phyloP scores from a whole-genome alignment of 345 rosid genomes.

The Eucalyptus cloeziana region DNA sequence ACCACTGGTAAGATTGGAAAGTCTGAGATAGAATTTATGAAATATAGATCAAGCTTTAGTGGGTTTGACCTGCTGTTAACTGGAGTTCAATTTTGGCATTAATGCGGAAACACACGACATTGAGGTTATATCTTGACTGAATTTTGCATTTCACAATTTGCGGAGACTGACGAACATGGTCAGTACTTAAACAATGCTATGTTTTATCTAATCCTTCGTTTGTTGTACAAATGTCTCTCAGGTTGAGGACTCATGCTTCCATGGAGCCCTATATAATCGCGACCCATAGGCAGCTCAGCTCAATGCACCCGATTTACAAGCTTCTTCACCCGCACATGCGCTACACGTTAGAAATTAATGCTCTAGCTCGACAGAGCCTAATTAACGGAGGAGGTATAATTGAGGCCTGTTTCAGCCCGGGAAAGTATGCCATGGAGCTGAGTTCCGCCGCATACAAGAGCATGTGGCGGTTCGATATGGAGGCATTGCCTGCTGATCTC shows the following conservation, averaged over 20 bases:
- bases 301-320: conserved; percentile 81
- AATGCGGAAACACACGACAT: neutral
- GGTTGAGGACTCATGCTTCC: conserved; percentile 89
- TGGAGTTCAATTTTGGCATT: neutral
- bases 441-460: conserved; percentile 88
- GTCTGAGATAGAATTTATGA: neutral
- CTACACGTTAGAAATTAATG: conserved; percentile 83
- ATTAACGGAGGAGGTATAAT: conserved; percentile 92
- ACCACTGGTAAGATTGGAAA: conserved; percentile 57
- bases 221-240: conserved; percentile 1
- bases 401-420: conserved; percentile 79
- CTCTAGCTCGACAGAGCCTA: conserved; percentile 79
- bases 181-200: neutral
- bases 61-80: neutral
- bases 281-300: conserved; percentile 75
- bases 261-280: conserved; percentile 94
- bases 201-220: neutral
- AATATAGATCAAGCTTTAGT: neutral
- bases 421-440: conserved; percentile 71
- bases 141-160: neutral
- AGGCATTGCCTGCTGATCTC: conserved; percentile 94
- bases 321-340: conserved; percentile 91
- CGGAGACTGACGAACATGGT: neutral
- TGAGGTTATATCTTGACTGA: neutral
- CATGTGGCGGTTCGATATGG: conserved; percentile 83